Conservation (phyloP, 176 grass and related monocot genomes). For the Lolium perenne region DNA sequence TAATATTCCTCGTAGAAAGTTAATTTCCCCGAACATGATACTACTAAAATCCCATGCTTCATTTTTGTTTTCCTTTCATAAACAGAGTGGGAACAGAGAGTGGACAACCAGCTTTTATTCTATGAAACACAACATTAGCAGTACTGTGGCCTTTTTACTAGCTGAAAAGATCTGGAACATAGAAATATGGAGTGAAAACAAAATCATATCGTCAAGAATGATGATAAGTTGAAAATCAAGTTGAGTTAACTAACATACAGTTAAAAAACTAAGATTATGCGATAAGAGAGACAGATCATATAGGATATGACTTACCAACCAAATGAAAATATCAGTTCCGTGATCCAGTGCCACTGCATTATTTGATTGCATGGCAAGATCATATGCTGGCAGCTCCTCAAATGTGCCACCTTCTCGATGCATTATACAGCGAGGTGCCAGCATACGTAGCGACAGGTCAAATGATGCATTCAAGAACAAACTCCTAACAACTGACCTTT, state of each 20-base stretch:
- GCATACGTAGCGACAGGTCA: slow-evolving; percentile 90
- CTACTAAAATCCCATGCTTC: neutral
- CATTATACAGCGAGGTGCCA: slow-evolving; percentile 91
- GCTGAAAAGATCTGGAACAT: neutral
- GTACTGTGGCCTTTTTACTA: neutral
- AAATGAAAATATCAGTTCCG: slow-evolving; percentile 99
- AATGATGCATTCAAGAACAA: slow-evolving; percentile 84
- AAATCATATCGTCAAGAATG: slow-evolving; percentile 1
- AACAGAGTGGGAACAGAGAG: neutral
- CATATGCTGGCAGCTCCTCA: slow-evolving; percentile 95
- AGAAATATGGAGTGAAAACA: slow-evolving; percentile 16
- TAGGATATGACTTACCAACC: slow-evolving; percentile 81
- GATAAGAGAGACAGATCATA: slow-evolving; percentile 2
- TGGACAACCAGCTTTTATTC: slow-evolving; percentile 1
- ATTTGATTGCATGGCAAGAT: slow-evolving; percentile 94
- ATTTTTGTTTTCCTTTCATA: slow-evolving; percentile 3
- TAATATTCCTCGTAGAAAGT: no score
- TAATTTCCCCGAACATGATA: no score
- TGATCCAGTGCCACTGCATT: slow-evolving; percentile 92
- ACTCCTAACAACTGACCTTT: slow-evolving; percentile 89
- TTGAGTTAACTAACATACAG: neutral
- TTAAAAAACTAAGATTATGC: slow-evolving; percentile 20
- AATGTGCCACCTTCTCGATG: slow-evolving; percentile 92
- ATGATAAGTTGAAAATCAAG: slow-evolving; percentile 24
- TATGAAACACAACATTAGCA: neutral